phyloP scores from a whole-genome alignment of 2,329 filamentous ascomycete genomes.

The Meredithiella fracta region DNA sequence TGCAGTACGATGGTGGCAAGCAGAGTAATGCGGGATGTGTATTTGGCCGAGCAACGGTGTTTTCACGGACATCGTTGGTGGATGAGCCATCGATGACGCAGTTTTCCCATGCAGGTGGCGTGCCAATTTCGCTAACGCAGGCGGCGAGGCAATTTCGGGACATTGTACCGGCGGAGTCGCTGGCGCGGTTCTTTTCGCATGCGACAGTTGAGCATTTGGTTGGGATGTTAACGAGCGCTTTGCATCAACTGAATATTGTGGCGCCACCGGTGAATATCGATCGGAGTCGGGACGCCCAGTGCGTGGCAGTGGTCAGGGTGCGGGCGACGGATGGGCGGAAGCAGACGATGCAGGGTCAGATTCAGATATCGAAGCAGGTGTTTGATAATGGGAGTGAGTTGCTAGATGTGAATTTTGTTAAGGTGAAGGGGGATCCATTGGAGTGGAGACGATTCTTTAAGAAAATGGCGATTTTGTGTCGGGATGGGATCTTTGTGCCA shows the following conservation, averaged over 20 bases:
- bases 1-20: slow-evolving; percentile 19
- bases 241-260: slow-evolving; percentile 75
- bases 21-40: background rate
- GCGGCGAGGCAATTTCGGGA: slow-evolving; percentile 76
- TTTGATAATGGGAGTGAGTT: slow-evolving; percentile 43
- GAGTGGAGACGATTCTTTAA: slow-evolving; percentile 98
- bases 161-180: slow-evolving; percentile 70
- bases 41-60: slow-evolving; percentile 13
- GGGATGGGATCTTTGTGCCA: slow-evolving; percentile 56
- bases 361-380: slow-evolving; percentile 51
- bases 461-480: slow-evolving; percentile 74
- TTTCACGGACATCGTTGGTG: slow-evolving; percentile 47
- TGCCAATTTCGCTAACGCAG: slow-evolving; percentile 76
- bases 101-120: slow-evolving; percentile 62
- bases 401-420: slow-evolving; percentile 79
- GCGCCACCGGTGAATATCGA: slow-evolving; percentile 35
- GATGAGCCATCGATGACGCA: slow-evolving; percentile 79
- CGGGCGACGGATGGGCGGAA: slow-evolving; percentile 56
- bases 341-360: slow-evolving; percentile 58
- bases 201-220: slow-evolving; percentile 60
- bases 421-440: slow-evolving; percentile 85
- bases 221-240: slow-evolving; percentile 60
- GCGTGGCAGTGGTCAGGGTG: slow-evolving; percentile 49
- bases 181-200: slow-evolving; percentile 84
- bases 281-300: slow-evolving; percentile 17